Evolutionary conservation across 129 eudicot genomes (phyloP).

Genomic region (Lactuca saligna): DNA sequence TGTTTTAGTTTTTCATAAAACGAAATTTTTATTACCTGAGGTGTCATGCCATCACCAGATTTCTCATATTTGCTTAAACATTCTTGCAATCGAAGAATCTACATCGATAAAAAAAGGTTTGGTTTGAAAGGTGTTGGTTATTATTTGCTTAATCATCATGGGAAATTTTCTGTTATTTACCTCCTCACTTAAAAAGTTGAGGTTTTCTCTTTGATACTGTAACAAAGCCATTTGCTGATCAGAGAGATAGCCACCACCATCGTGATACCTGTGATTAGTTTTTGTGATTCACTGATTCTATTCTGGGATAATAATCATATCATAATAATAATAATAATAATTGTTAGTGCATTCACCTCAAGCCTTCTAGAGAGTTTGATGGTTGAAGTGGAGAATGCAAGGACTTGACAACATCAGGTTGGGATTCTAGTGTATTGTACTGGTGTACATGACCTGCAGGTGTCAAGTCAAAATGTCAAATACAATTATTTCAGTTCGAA

Average conservation of each 20-base stretch:
- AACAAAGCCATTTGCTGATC: slow-evolving; percentile 99
- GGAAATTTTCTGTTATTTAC: slow-evolving; percentile 38
- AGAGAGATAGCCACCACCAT: slow-evolving; percentile 89
- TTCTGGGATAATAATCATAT: too few relatives aligned
- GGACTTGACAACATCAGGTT: slow-evolving; percentile 93
- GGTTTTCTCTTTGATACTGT: slow-evolving; percentile 95
- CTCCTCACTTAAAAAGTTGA: slow-evolving; percentile 98
- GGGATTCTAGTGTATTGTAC: slow-evolving; percentile 88
- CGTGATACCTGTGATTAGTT: slow-evolving; percentile 62
- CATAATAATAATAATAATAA: too few relatives aligned
- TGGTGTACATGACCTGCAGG: slow-evolving; percentile 83
- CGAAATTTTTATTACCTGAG: slow-evolving; percentile 69
- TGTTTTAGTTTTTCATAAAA: not conserved
- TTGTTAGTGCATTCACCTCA: slow-evolving; percentile 45
- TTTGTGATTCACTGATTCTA: too few relatives aligned
- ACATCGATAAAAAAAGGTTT: slow-evolving; percentile 12
- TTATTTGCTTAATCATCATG: not conserved
- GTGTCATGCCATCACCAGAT: slow-evolving; percentile 75
- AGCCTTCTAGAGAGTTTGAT: slow-evolving; percentile 85
- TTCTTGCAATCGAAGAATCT: slow-evolving; percentile 95
- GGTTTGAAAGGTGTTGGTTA: not conserved
- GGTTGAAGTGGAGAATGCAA: slow-evolving; percentile 93
- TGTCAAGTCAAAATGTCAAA: not conserved
- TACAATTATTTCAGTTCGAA: not conserved
- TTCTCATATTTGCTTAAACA: slow-evolving; percentile 92